phyloP scores from a whole-genome alignment of 2,329 filamentous ascomycete genomes.

The Sporothrix luriei region DNA sequence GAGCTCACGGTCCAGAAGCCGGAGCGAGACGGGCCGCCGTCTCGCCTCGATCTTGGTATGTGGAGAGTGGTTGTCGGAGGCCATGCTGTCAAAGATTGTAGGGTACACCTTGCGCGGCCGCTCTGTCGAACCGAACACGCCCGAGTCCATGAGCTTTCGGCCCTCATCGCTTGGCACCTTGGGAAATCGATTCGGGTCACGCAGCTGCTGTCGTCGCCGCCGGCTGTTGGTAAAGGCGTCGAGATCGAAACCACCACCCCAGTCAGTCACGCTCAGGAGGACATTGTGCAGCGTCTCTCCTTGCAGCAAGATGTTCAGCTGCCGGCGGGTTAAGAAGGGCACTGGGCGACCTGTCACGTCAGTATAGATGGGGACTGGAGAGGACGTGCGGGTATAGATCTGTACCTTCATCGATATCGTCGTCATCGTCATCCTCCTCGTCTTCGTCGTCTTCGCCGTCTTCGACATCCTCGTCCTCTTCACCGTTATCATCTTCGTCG shows the following conservation, averaged over 20 bases:
- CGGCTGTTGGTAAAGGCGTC: conserved; percentile 38
- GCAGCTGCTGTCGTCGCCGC: conserved; percentile 48
- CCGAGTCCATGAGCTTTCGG: conserved; percentile 75
- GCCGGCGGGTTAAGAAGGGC: conserved; percentile 35
- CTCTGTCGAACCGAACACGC: conserved; percentile 73
- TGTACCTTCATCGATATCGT: conserved; percentile 34
- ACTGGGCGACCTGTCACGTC: conserved; percentile 14
- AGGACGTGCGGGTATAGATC: no score
- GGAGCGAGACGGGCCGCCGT: conserved; percentile 57
- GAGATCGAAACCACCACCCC: conserved; percentile 28
- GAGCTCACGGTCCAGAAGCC: conserved; percentile 79
- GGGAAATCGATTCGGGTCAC: conserved; percentile 68
- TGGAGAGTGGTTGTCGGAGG: conserved; percentile 12
- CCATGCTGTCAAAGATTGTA: conserved; percentile 28
- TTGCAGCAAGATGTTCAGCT: conserved; percentile 38
- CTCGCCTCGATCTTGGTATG: conserved; percentile 42
- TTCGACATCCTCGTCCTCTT: conserved; percentile 32
- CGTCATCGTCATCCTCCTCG: conserved; percentile 38
- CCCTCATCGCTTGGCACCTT: conserved; percentile 81
- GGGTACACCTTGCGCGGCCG: conserved; percentile 41
- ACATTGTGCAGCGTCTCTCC: conserved; percentile 37
- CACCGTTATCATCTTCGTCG: conserved; percentile 32
- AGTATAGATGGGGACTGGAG: neutral
- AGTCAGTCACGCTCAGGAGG: conserved; percentile 32
- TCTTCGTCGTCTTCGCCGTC: conserved; percentile 39